A percentile compares a stretch with the other conserved stretches of the same genome.
Evolutionary conservation across 768 basidiomycete species (phyloP).

Genomic region (Lactifluus piperatus): DNA sequence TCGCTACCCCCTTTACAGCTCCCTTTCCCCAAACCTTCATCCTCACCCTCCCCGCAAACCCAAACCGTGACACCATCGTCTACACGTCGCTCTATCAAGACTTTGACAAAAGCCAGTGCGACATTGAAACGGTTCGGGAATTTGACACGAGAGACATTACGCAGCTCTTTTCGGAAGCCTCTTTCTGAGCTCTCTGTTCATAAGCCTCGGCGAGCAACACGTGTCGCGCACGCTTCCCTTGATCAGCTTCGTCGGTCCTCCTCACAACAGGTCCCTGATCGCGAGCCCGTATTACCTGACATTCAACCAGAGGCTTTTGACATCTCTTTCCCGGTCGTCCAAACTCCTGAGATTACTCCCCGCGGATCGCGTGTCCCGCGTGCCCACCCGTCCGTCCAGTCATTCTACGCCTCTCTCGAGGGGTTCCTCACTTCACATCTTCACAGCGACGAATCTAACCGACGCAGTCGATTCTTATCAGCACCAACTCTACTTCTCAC

Average conservation of each 20-base stretch:
- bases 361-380: conserved; percentile 8
- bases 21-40: conserved; percentile 7
- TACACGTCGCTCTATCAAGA: conserved; percentile 13
- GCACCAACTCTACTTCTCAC: conserved; percentile 19
- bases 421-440: conserved; percentile 19
- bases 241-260: conserved; percentile 6
- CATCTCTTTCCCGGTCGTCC: conserved; percentile 16
- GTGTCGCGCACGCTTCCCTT: conserved; percentile 16
- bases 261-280: not conserved
- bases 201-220: conserved; percentile 5
- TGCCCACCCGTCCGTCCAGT: conserved; percentile 18
- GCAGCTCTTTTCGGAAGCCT: conserved; percentile 18
- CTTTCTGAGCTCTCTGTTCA: conserved; percentile 9
- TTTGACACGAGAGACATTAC: conserved; percentile 17
- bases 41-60: conserved; percentile 1
- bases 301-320: conserved; percentile 18
- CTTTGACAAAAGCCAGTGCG: conserved; percentile 16
- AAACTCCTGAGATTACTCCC: conserved; percentile 9
- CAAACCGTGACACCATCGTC: conserved; percentile 12
- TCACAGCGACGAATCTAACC: conserved; percentile 12
- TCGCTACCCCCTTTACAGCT: conserved; percentile 8
- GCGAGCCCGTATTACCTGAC: conserved; percentile 10
- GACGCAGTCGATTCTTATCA: conserved; percentile 17
- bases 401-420: conserved; percentile 21
- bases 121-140: conserved; percentile 18